Conservation (phyloP, 2,329 filamentous ascomycete species). For the Fonsecaea pedrosoi region DNA sequence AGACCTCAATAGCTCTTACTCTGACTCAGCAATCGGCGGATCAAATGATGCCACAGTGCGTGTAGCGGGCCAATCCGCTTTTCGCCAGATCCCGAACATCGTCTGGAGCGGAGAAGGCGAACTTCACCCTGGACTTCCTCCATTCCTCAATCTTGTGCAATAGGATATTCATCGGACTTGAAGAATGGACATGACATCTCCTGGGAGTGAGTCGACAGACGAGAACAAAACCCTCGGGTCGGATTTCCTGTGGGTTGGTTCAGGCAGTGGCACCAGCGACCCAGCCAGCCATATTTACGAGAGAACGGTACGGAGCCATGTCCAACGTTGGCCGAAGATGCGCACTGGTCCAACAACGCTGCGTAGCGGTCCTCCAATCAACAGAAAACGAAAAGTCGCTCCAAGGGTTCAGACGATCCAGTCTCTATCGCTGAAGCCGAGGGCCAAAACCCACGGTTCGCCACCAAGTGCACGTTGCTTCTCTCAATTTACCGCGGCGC, state of each 20-base stretch:
- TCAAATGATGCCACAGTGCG: background rate
- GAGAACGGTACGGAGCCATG: background rate
- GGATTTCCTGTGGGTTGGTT: slow-evolving; percentile 2
- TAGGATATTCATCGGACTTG: background rate
- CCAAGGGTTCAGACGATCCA: background rate
- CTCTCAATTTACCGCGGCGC: background rate
- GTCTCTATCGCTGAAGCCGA: background rate
- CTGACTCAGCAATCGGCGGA: background rate
- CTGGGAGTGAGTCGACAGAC: background rate
- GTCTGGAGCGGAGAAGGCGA: background rate
- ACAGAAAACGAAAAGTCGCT: background rate
- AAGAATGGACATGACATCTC: background rate
- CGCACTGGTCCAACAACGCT: background rate
- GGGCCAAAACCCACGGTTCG: background rate
- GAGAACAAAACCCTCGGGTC: background rate
- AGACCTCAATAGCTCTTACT: background rate
- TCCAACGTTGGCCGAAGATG: background rate
- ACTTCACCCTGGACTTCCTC: background rate
- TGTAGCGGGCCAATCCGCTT: background rate
- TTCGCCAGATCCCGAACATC: background rate
- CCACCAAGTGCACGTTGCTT: background rate
- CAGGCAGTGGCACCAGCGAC: background rate
- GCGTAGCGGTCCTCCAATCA: background rate
- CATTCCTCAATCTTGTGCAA: background rate
- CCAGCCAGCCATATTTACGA: background rate